Percentiles rank a stretch among this genome's conserved stretches.
These are phyloP conservation scores for Camellia japonica DNA, from an alignment of 148 eudicot genomes.

Conservation along the genomic window DNA sequence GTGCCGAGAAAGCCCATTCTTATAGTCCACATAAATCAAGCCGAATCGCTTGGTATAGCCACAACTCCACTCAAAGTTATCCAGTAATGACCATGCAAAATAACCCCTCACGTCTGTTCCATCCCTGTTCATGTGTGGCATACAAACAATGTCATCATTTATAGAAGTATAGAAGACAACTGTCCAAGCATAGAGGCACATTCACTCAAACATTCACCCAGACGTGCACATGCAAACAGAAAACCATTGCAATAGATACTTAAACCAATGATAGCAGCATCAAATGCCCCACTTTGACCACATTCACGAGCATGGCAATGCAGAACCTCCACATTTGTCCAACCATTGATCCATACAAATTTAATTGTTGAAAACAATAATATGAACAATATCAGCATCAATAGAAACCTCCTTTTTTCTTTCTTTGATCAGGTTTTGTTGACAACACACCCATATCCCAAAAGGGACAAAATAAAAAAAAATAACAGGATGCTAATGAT, in stretches of 20 bases:
- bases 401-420: not conserved
- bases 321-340: not conserved
- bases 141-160: not conserved
- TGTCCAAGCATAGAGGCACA: not conserved
- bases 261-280: not conserved
- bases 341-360: not conserved
- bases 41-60: conserved; percentile 88
- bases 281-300: not conserved
- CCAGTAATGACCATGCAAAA: conserved; percentile 87
- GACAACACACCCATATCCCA: not conserved
- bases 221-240: not conserved
- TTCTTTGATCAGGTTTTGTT: not conserved
- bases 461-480: too few relatives aligned
- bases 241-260: not conserved
- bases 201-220: not conserved
- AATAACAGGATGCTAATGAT: not conserved
- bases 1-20: conserved; percentile 73
- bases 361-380: too few relatives aligned
- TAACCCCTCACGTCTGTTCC: conserved; percentile 78
- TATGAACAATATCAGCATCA: not conserved
- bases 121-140: conserved; percentile 44
- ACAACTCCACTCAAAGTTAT: conserved; percentile 77
- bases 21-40: conserved; percentile 69
- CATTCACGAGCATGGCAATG: not conserved
- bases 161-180: not conserved